Conservation (phyloP, 2,329 filamentous ascomycete species). For the Ophiostoma sp. region DNA sequence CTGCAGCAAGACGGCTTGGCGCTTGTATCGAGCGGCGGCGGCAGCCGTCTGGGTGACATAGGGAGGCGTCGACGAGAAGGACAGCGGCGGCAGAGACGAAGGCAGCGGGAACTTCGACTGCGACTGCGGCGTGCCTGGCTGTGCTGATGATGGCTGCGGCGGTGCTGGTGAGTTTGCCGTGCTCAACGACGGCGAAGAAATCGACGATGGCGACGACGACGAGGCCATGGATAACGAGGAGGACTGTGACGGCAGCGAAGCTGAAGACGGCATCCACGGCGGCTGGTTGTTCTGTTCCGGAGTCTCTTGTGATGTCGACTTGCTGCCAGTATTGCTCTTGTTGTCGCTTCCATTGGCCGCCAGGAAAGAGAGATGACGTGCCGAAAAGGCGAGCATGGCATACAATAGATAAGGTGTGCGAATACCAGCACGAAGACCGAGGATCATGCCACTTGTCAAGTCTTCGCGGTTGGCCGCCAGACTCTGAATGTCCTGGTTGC, state of each 20-base stretch:
- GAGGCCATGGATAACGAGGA: background rate
- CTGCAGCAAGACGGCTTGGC: constrained; percentile 37
- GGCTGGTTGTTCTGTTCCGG: background rate
- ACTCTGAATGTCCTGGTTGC: constrained; percentile 33
- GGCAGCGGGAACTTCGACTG: background rate
- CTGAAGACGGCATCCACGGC: background rate
- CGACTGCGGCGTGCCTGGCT: background rate
- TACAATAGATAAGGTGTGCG: constrained; percentile 40
- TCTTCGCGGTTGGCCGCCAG: constrained; percentile 32
- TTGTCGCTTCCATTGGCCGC: background rate
- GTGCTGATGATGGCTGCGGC: background rate
- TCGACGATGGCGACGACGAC: background rate
- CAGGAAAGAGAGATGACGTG: constrained; percentile 37
- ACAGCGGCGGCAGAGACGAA: constrained; percentile 1
- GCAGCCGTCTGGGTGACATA: background rate
- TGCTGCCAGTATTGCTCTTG: background rate
- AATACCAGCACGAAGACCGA: constrained; percentile 33
- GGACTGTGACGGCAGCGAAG: background rate
- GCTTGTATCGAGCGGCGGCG: constrained; percentile 30
- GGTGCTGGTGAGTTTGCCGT: background rate
- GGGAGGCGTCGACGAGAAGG: background rate
- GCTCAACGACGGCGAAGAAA: background rate
- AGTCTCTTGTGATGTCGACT: background rate
- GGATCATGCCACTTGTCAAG: constrained; percentile 27
- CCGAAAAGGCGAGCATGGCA: constrained; percentile 41